Evolutionary conservation across 2,329 filamentous ascomycete genomes (phyloP).

Genomic region (Drechslera avenae): DNA sequence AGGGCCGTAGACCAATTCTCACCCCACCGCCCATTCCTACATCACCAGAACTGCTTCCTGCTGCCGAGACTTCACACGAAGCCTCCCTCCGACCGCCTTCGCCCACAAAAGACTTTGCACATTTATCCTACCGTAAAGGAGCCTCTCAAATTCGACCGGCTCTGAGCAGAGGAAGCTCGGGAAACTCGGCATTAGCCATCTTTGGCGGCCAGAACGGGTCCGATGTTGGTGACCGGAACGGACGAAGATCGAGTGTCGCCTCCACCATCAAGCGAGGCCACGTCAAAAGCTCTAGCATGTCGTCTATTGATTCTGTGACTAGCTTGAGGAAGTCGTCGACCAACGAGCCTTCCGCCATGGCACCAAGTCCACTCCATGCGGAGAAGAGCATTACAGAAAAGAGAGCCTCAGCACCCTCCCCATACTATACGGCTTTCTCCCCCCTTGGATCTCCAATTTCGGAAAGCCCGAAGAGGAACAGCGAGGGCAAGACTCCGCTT

Average conservation of each 20-base stretch:
- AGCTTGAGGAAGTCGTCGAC: conserved; percentile 35
- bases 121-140: conserved; percentile 57
- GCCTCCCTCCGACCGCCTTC: conserved; percentile 48
- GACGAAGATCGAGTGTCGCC: conserved; percentile 42
- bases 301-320: conserved; percentile 53
- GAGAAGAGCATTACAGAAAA: conserved; percentile 38
- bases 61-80: conserved; percentile 15
- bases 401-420: conserved; percentile 30
- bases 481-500: conserved; percentile 52
- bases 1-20: conserved; percentile 39
- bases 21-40: conserved; percentile 37
- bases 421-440: conserved; percentile 28
- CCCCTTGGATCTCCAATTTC: conserved; percentile 34
- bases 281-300: conserved; percentile 51
- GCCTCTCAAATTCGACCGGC: conserved; percentile 54
- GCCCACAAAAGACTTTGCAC: conserved; percentile 55
- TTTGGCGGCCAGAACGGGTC: conserved; percentile 33
- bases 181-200: conserved; percentile 42
- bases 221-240: conserved; percentile 31
- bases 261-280: conserved; percentile 39
- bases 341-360: conserved; percentile 29
- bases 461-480: conserved; percentile 65
- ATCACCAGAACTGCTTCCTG: conserved; percentile 33
- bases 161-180: conserved; percentile 38
- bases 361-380: conserved; percentile 43